phyloP scores from a whole-genome alignment of 805 yeast species.

The Kodamaea fukazawae region DNA sequence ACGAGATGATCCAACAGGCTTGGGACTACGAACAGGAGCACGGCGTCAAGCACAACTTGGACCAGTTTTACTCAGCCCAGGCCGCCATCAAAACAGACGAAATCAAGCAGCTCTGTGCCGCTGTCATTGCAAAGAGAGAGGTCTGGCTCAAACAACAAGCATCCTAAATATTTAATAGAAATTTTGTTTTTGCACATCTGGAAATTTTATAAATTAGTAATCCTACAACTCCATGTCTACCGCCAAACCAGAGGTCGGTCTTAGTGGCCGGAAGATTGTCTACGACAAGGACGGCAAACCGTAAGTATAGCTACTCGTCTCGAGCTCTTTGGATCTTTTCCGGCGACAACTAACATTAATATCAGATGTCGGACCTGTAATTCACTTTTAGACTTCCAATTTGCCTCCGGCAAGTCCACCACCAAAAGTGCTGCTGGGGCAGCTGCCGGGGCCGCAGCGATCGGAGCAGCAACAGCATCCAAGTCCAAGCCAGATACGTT shows the following conservation, averaged over 20 bases:
- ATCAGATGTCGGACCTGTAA: slow-evolving; percentile 85
- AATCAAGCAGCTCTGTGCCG: slow-evolving; percentile 63
- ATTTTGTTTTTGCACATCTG: too few species aligned
- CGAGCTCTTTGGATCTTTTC: background rate
- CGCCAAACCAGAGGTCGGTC: slow-evolving; percentile 46
- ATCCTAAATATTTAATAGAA: background rate
- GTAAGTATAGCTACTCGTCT: slow-evolving; percentile 45
- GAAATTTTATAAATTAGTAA: background rate
- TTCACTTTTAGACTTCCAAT: slow-evolving; percentile 72
- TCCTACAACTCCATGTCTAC: slow-evolving; percentile 3
- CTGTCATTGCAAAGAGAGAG: slow-evolving; percentile 40
- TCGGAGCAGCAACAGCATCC: slow-evolving; percentile 7
- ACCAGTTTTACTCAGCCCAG: slow-evolving; percentile 67
- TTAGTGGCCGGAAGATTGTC: slow-evolving; percentile 64
- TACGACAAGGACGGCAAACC: slow-evolving; percentile 92
- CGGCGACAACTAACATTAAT: background rate
- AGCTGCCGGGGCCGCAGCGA: slow-evolving; percentile 2
- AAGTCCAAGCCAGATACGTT: slow-evolving; percentile 31
- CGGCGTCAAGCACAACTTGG: slow-evolving; percentile 55
- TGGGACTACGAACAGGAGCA: slow-evolving; percentile 76
- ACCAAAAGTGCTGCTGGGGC: background rate
- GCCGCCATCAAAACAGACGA: slow-evolving; percentile 66
- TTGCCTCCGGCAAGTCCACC: slow-evolving; percentile 38
- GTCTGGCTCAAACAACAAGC: slow-evolving; percentile 7
- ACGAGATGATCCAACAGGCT: slow-evolving; percentile 78